phyloP scores from a whole-genome alignment of 2,329 filamentous ascomycete genomes.

The Hypocreales sp. region DNA sequence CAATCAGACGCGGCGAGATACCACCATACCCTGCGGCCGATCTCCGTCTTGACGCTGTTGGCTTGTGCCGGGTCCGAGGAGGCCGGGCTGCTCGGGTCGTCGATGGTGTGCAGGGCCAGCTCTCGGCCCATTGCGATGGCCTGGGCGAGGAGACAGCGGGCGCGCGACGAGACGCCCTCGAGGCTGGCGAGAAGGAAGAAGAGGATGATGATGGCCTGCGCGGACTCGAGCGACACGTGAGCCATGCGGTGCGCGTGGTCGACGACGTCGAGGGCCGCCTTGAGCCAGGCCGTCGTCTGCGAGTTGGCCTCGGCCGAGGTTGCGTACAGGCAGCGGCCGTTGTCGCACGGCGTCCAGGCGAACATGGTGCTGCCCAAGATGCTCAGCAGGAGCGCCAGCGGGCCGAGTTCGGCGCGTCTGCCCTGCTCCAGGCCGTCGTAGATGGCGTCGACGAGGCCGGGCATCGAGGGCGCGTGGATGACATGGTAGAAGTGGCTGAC shows the following conservation, averaged over 20 bases:
- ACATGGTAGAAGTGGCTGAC: slow-evolving; percentile 17
- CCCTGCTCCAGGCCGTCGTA: slow-evolving; percentile 14
- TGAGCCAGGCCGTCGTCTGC: slow-evolving; percentile 16
- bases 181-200: slow-evolving; percentile 22
- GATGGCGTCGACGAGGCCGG: slow-evolving; percentile 12
- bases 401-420: slow-evolving; percentile 8
- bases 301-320: slow-evolving; percentile 11
- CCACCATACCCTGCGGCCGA: slow-evolving; percentile 28
- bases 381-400: slow-evolving; percentile 12
- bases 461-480: slow-evolving; percentile 13
- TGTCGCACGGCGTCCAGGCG: slow-evolving; percentile 14
- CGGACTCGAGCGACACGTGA: slow-evolving; percentile 15
- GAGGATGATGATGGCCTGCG: slow-evolving; percentile 21
- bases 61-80: slow-evolving; percentile 8
- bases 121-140: slow-evolving; percentile 16
- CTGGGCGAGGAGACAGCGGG: slow-evolving; percentile 13
- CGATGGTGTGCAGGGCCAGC: slow-evolving; percentile 22
- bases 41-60: slow-evolving; percentile 15
- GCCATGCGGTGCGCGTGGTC: slow-evolving; percentile 15
- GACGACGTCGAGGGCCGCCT: slow-evolving; percentile 18
- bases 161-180: slow-evolving; percentile 19
- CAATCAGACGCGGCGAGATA: slow-evolving; percentile 24
- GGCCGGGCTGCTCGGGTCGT: slow-evolving; percentile 12
- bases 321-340: slow-evolving; percentile 10
- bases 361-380: slow-evolving; percentile 16